Base-by-base conservation (phyloP, 164 flowering plant genomes). In the Houttuynia cordata region DNA sequence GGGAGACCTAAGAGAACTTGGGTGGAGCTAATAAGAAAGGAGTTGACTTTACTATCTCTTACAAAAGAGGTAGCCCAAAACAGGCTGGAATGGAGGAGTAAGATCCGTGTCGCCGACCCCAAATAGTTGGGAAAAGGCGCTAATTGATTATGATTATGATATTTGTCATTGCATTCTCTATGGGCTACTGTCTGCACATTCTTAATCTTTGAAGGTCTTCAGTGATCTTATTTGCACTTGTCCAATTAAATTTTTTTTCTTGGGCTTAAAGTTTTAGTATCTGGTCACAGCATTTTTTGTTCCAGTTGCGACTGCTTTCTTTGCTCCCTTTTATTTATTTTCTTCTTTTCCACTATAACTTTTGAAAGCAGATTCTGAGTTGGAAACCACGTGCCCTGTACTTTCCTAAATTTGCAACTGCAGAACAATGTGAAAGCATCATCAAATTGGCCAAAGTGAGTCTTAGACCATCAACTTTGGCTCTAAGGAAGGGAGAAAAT, bases 301-400 rank as follows among this genome's bases (percentile, higher is more conserved):
- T 45, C 17, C 4, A 45, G 49, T 10, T 45, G 49, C 6, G 37
- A 30, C 37, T 30, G 37, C 37, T 2, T 30, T 30, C 37, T 6
- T 30, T 45, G 14, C 17, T 45, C 49, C 9, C 49, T 45, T 45
- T 45, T 10, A 45, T 39, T 25, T 34, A 14, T 57, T 12, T 17
- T 54, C 39, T 52, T 24, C 3, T 41, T 49, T 30, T 51, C n/a
- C n/a, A 24, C 42, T 51, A 15, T 61, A 53, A 64, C 51, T 58
- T 64, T 67, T 53, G 59, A 62, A 20, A 68, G 68, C 67, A 93
- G 97, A 77, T 90, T 51, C 77, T 90, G 75, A 93, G 97, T 74
- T 93, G 96, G 99, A 77, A 67, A 53, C 99, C 97, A 6, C 87
- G 93, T 54, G 89, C 89, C 21, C 66, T 85, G 22, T 83, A 86